Percentiles rank a stretch among this genome's conserved stretches.
Evolutionary conservation across 2,329 filamentous ascomycete species (phyloP).

Genomic region (Colletotrichum caudatum): DNA sequence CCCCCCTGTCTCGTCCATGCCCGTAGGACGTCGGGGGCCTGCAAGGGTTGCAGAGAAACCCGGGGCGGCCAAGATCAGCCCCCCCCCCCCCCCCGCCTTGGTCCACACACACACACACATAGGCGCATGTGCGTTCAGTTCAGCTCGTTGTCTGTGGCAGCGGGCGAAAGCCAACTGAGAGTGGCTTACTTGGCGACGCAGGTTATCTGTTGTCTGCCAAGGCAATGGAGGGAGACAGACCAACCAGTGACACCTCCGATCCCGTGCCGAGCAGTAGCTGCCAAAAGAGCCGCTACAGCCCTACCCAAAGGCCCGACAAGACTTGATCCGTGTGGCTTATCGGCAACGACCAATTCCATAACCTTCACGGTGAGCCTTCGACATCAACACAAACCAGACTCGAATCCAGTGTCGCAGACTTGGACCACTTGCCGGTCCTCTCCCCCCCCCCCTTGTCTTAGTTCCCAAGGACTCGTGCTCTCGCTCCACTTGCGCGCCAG

Average conservation of each 20-base stretch:
- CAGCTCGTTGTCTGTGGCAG: slow-evolving; percentile 24
- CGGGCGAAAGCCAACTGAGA: slow-evolving; percentile 8
- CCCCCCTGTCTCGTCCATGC: slow-evolving; percentile 1
- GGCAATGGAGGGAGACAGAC: background rate
- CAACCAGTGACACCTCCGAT: slow-evolving; percentile 21
- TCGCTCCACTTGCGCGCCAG: slow-evolving; percentile 11
- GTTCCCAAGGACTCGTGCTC: slow-evolving; percentile 33
- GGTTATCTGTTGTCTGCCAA: slow-evolving; percentile 8
- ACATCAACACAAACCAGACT: background rate
- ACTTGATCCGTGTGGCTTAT: slow-evolving; percentile 15
- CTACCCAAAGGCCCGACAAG: background rate
- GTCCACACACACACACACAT: slow-evolving; percentile 32
- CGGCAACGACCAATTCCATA: background rate
- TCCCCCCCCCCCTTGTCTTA: slow-evolving; percentile 1
- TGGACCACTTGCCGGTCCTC: slow-evolving; percentile 24
- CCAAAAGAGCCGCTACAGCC: slow-evolving; percentile 20
- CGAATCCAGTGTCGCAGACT: slow-evolving; percentile 5
- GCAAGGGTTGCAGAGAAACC: slow-evolving; percentile 35
- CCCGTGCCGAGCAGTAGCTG: slow-evolving; percentile 19
- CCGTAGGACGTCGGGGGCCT: slow-evolving; percentile 32
- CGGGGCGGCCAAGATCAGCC: slow-evolving; percentile 40
- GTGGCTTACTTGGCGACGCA: slow-evolving; percentile 35
- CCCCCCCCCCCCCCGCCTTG: slow-evolving; percentile 3
- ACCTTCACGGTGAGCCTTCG: slow-evolving; percentile 10
- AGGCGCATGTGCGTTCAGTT: background rate